These are phyloP conservation scores for Takakia lepidozioides DNA, from an alignment of 225 moss, liverwort and hornwort species.

Conservation along the genomic window DNA sequence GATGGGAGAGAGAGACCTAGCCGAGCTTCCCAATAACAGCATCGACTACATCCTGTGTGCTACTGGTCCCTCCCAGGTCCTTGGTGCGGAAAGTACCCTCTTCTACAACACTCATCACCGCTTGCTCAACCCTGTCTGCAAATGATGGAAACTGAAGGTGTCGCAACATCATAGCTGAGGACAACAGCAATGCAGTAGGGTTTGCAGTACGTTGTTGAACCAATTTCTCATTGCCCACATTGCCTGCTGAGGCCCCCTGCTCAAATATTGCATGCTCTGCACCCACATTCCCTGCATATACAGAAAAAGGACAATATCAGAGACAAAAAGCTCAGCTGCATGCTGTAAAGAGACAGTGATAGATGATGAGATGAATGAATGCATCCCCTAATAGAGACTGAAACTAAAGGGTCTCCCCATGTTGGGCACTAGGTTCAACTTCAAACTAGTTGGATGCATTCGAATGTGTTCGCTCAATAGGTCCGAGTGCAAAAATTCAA, in stretches of 20 bases:
- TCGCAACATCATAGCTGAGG: constrained; percentile 98
- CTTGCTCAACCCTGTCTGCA: constrained; percentile 91
- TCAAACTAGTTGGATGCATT: too few relatives aligned
- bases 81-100: constrained; percentile 90
- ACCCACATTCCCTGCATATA: constrained; percentile 80
- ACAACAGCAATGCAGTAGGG: constrained; percentile 78
- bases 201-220: constrained; percentile 77
- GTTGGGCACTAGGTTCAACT: too few relatives aligned
- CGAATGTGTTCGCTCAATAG: too few relatives aligned
- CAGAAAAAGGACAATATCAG: too few relatives aligned
- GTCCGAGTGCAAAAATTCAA: too few relatives aligned
- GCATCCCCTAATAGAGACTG: too few relatives aligned
- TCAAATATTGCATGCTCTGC: constrained; percentile 96
- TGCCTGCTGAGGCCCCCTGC: constrained; percentile 99
- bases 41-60: constrained; percentile 89
- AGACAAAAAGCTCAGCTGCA: too few relatives aligned
- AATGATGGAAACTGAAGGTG: constrained; percentile 98
- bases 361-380: too few relatives aligned
- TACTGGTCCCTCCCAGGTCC: constrained; percentile 90
- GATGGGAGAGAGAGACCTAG: constrained; percentile 12
- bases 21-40: constrained; percentile 81
- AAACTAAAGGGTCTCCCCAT: too few relatives aligned
- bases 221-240: constrained; percentile 94
- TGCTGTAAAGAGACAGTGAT: too few relatives aligned
- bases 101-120: constrained; percentile 81